Percentiles rank a stretch among this genome's conserved stretches.
phyloP scores from a whole-genome alignment of 2,329 filamentous ascomycete species.

The Fusarium compactum region DNA sequence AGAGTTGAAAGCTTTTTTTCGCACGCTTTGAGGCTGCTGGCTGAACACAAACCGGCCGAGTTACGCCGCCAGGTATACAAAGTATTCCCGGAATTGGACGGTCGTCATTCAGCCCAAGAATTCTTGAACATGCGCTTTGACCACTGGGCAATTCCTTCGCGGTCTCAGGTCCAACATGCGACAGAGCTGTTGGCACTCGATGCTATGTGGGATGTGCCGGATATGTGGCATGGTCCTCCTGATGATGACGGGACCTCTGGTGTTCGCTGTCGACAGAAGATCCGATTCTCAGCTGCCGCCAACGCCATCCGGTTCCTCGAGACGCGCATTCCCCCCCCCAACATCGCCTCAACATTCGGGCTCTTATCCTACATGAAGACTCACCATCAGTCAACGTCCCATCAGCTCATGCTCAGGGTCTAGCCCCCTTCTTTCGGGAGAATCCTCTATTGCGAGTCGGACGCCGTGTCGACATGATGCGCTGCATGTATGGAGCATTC shows the following conservation, averaged over 20 bases:
- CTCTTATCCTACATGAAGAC: conserved; percentile 14
- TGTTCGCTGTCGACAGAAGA: conserved; percentile 4
- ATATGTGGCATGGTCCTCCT: neutral
- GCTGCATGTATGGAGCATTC: neutral
- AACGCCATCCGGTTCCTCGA: conserved; percentile 20
- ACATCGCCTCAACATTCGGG: neutral
- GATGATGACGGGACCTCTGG: too few species aligned
- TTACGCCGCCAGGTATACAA: neutral
- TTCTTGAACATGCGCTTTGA: neutral
- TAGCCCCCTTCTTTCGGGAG: conserved; percentile 18
- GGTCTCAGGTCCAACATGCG: accelerated
- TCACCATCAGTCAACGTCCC: neutral
- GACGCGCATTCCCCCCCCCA: neutral
- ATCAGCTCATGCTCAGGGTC: neutral
- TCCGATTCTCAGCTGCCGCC: conserved; percentile 29
- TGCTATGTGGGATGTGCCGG: neutral
- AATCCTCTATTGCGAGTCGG: conserved; percentile 16
- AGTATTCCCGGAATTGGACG: accelerated
- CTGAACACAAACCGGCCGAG: accelerated
- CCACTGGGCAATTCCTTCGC: neutral
- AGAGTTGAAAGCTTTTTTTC: neutral
- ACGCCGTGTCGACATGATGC: conserved; percentile 7
- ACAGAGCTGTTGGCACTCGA: neutral
- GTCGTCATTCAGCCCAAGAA: accelerated
- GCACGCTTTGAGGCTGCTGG: neutral